These are phyloP conservation scores for Neurospora sp. DNA, from an alignment of 495 filamentous ascomycete species.

Conservation along the genomic window DNA sequence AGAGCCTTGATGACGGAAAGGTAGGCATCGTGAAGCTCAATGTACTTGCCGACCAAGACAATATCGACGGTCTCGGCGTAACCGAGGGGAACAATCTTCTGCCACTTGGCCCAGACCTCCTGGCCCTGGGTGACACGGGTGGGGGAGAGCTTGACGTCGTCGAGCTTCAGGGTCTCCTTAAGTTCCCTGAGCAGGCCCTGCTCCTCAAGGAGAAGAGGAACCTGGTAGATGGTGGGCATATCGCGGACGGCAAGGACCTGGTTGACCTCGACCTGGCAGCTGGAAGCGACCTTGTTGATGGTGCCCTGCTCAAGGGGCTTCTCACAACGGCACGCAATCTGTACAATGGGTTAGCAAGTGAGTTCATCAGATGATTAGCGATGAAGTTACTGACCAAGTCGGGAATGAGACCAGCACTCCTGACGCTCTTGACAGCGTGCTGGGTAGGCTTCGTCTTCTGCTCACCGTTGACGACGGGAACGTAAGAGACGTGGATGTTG, in stretches of 20 bases:
- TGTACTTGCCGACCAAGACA: conserved; percentile 89
- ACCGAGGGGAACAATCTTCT: conserved; percentile 45
- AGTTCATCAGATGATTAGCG: neutral
- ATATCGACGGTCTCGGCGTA: conserved; percentile 58
- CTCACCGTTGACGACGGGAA: conserved; percentile 64
- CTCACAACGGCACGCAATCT: conserved; percentile 90
- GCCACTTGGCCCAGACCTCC: conserved; percentile 66
- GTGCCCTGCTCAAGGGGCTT: conserved; percentile 59
- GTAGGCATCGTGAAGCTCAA: conserved; percentile 67
- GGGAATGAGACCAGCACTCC: conserved; percentile 73
- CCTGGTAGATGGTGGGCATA: conserved; percentile 81
- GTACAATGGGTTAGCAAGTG: neutral
- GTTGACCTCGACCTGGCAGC: conserved; percentile 69
- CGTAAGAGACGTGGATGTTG: conserved; percentile 73
- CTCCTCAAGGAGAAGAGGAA: conserved; percentile 76
- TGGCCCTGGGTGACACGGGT: conserved; percentile 46
- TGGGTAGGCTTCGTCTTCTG: conserved; percentile 98
- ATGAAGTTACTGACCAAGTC: conserved; percentile 50
- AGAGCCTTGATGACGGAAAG: conserved; percentile 72
- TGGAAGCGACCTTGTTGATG: conserved; percentile 77
- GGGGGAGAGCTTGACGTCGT: conserved; percentile 37
- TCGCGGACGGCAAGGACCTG: conserved; percentile 83
- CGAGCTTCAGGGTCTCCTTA: conserved; percentile 47
- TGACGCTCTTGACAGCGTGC: conserved; percentile 69
- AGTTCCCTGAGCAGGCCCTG: conserved; percentile 63